A percentile compares a stretch with the other conserved stretches of the same genome.
phyloP scores from a whole-genome alignment of 441 rosid species.

The Gossypium gossypioides region DNA sequence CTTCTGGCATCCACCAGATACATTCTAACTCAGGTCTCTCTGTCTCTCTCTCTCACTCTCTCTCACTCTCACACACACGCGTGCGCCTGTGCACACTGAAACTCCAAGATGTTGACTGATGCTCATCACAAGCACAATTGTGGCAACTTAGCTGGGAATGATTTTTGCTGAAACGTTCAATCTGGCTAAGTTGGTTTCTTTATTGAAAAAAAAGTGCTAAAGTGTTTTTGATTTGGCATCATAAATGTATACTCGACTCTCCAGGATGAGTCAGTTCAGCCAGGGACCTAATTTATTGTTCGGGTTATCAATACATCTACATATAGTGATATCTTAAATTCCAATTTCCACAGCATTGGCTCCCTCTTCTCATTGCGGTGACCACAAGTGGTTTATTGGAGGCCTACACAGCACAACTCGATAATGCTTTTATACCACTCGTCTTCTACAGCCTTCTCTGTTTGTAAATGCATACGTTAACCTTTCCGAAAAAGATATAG shows the following conservation, averaged over 20 bases:
- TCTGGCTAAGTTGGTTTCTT: not conserved
- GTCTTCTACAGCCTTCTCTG: constrained; percentile 91
- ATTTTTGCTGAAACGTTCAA: constrained; percentile 1
- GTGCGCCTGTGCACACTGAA: not conserved
- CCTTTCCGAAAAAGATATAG: not conserved
- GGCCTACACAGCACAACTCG: constrained; percentile 90
- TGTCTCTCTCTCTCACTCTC: constrained; percentile 13
- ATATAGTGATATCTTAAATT: constrained; percentile 3
- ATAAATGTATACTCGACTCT: not conserved
- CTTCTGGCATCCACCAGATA: constrained; percentile 79
- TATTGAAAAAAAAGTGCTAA: no score
- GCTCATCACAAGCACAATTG: not conserved
- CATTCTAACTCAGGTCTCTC: constrained; percentile 52
- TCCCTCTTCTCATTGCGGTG: constrained; percentile 66
- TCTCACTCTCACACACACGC: not conserved
- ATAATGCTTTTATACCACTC: constrained; percentile 90
- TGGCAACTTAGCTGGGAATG: not conserved
- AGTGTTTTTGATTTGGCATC: not conserved
- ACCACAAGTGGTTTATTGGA: constrained; percentile 74
- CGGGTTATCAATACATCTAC: not conserved
- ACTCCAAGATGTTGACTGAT: not conserved
- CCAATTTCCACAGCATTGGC: constrained; percentile 62
- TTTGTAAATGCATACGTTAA: constrained; percentile 32
- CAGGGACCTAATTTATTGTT: not conserved
- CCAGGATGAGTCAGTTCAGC: not conserved